phyloP scores from a whole-genome alignment of 805 yeast genomes.

The Wickerhamiella galacta region DNA sequence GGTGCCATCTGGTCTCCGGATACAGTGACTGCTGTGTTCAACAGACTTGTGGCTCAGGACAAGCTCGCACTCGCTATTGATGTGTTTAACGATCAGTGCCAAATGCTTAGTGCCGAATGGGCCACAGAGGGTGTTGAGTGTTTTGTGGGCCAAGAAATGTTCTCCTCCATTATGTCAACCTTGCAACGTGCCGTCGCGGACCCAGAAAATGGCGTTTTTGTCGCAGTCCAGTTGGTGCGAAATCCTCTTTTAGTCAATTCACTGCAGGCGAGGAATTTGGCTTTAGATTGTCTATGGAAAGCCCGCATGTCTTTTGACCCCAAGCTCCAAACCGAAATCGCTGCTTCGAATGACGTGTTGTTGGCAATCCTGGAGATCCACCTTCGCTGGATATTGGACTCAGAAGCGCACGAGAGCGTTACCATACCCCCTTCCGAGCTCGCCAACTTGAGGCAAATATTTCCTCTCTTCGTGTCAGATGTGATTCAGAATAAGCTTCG shows the following conservation, averaged over 20 bases:
- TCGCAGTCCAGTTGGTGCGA: background rate
- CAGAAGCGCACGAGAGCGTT: slow-evolving; percentile 2
- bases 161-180: too few species aligned
- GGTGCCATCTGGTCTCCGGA: slow-evolving; percentile 19
- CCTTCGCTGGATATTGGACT: slow-evolving; percentile 6
- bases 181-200: too few species aligned
- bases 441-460: slow-evolving; percentile 1
- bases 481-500: slow-evolving; percentile 2
- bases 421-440: slow-evolving; percentile 7
- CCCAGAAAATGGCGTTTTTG: slow-evolving; percentile 5
- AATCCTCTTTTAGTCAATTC: too few species aligned
- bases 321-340: slow-evolving; percentile 5
- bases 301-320: slow-evolving; percentile 10
- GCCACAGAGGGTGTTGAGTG: slow-evolving; percentile 4
- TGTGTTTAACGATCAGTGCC: slow-evolving; percentile 16
- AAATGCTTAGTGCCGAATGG: slow-evolving; percentile 6
- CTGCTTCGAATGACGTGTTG: slow-evolving; percentile 5
- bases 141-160: slow-evolving; percentile 13
- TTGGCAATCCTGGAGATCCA: slow-evolving; percentile 9
- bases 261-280: slow-evolving; percentile 10
- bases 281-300: slow-evolving; percentile 13
- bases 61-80: slow-evolving; percentile 18
- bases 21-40: slow-evolving; percentile 13
- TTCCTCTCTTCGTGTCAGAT: slow-evolving; percentile 10
- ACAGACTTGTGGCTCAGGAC: slow-evolving; percentile 2